Conservation (phyloP, 495 filamentous ascomycete genomes). For the Podospora conica region DNA sequence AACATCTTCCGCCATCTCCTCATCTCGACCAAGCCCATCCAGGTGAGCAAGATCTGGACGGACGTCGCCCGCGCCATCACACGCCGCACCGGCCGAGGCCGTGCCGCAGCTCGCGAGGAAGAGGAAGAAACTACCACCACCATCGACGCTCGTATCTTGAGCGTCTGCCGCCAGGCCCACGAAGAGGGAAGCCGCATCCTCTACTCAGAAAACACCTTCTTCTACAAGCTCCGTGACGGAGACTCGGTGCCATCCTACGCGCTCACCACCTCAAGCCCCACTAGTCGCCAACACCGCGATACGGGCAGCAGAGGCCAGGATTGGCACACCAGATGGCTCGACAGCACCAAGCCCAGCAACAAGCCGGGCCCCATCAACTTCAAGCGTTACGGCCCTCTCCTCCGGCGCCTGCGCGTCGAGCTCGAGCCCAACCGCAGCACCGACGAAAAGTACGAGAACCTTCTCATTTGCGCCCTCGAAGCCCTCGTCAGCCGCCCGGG, state of each 20-base stretch:
- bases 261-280: not conserved
- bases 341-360: not conserved
- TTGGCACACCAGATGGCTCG: not conserved
- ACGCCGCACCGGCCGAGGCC: constrained; percentile 9
- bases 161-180: constrained; percentile 21
- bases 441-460: constrained; percentile 14
- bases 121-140: not conserved
- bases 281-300: not conserved
- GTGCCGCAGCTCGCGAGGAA: not conserved
- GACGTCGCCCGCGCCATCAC: constrained; percentile 11
- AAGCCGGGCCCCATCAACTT: constrained; percentile 24
- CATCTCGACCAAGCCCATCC: constrained; percentile 26
- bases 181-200: constrained; percentile 30
- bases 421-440: constrained; percentile 29
- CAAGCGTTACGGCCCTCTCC: constrained; percentile 29
- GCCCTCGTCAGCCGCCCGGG: constrained; percentile 1
- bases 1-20: constrained; percentile 34
- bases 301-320: not conserved
- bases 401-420: constrained; percentile 34
- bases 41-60: constrained; percentile 32
- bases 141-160: constrained; percentile 29
- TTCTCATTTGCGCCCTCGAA: constrained; percentile 20
- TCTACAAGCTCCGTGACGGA: constrained; percentile 33
- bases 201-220: constrained; percentile 37
- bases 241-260: not conserved